Conservation (phyloP, 352 stramenopile genomes). For the Globisporangium solare region DNA sequence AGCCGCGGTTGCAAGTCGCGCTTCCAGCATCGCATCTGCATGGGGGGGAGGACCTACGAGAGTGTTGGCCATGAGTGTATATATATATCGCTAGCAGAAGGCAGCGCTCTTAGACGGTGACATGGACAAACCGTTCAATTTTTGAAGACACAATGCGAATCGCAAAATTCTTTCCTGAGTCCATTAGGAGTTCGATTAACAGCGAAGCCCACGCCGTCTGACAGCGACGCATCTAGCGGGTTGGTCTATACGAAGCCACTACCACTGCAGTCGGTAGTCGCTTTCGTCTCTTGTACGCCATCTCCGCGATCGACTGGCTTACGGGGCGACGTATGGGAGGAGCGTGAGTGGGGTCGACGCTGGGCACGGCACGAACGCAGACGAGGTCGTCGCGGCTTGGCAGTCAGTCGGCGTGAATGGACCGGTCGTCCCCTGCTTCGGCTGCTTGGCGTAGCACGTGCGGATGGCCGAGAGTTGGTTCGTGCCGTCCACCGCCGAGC, state of each 20-base stretch:
- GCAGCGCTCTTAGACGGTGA: too few relatives aligned
- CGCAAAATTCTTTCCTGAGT: too few relatives aligned
- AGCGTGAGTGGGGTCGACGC: background rate
- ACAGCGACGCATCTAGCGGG: background rate
- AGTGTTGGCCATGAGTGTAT: too few relatives aligned
- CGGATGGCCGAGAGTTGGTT: slow-evolving; percentile 19
- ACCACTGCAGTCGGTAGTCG: background rate
- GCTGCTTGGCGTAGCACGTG: slow-evolving; percentile 33
- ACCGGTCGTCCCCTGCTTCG: slow-evolving; percentile 21
- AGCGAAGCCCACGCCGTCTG: too few relatives aligned
- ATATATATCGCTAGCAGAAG: too few relatives aligned
- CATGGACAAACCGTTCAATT: background rate
- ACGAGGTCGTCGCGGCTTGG: background rate
- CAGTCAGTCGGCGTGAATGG: slow-evolving; percentile 4
- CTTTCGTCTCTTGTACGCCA: background rate
- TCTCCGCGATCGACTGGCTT: background rate
- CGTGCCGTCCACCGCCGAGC: slow-evolving; percentile 16
- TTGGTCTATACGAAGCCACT: background rate
- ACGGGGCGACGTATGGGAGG: background rate
- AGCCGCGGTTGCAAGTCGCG: too few relatives aligned
- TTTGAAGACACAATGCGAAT: background rate
- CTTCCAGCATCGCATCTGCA: too few relatives aligned
- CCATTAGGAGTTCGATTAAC: too few relatives aligned
- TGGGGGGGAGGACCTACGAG: too few relatives aligned
- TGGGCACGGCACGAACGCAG: slow-evolving; percentile 2